Evolutionary conservation across 768 basidiomycete genomes (phyloP).

Genomic region (Cyathus striatus): DNA sequence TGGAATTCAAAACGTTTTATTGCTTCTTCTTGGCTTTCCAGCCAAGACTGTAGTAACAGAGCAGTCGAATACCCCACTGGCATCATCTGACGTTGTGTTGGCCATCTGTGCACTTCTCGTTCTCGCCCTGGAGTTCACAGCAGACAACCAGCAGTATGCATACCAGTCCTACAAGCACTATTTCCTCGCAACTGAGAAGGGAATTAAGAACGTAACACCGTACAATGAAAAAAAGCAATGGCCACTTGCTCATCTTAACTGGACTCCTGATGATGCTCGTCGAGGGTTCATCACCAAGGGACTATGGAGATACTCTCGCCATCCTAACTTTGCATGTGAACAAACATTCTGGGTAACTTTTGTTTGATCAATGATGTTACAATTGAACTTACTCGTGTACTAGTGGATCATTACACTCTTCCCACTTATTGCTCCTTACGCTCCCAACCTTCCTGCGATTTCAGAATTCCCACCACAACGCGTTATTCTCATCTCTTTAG

Average conservation of each 20-base stretch:
- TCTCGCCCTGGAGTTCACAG: conserved; percentile 68
- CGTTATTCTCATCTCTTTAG: conserved; percentile 7
- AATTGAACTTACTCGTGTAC: conserved; percentile 1
- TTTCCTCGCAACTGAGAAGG: conserved; percentile 24
- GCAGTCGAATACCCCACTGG: conserved; percentile 48
- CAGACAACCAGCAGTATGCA: conserved; percentile 90
- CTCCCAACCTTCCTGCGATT: conserved; percentile 17
- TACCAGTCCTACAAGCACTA: conserved; percentile 77
- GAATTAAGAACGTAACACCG: conserved; percentile 23
- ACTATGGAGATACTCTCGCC: conserved; percentile 81
- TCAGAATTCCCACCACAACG: conserved; percentile 6
- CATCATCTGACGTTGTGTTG: conserved; percentile 58
- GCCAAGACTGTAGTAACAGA: conserved; percentile 47
- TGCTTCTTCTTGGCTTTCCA: conserved; percentile 67
- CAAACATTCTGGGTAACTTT: conserved; percentile 75
- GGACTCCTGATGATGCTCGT: conserved; percentile 61
- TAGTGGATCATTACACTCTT: conserved; percentile 68
- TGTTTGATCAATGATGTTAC: conserved; percentile 1
- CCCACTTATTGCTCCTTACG: conserved; percentile 45
- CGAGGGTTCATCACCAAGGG: conserved; percentile 85
- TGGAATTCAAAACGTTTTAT: conserved; percentile 72
- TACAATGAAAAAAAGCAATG: conserved; percentile 51
- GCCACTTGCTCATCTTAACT: conserved; percentile 59
- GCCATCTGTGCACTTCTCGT: conserved; percentile 51
- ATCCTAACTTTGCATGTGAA: conserved; percentile 93